phyloP scores from a whole-genome alignment of 768 basidiomycete species.

The Termitomyces sp. region DNA sequence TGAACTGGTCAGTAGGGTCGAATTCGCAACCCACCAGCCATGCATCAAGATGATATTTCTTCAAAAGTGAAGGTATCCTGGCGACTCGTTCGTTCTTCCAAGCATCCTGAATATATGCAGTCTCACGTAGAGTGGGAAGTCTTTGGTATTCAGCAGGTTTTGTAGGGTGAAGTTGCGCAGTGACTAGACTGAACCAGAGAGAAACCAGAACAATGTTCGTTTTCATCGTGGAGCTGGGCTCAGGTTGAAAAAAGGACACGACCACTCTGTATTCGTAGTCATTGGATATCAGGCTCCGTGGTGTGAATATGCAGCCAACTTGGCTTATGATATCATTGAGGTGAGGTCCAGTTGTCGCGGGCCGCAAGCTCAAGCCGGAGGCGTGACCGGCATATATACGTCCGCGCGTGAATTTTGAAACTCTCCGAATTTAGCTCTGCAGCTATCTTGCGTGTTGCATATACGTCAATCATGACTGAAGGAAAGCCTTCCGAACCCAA shows the following conservation, averaged over 20 bases:
- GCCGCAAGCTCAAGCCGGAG: background rate
- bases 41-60: conserved; percentile 39
- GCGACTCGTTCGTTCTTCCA: conserved; percentile 39
- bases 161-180: conserved; percentile 21
- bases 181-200: background rate
- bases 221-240: background rate
- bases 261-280: background rate
- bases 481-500: background rate
- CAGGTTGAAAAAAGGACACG: background rate
- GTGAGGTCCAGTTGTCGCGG: too few species aligned
- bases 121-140: conserved; percentile 37
- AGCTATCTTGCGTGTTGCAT: background rate
- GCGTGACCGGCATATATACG: background rate
- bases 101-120: conserved; percentile 34
- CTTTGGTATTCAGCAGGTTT: conserved; percentile 31
- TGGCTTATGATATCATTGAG: too few species aligned
- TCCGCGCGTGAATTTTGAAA: background rate
- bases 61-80: conserved; percentile 37
- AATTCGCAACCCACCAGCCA: conserved; percentile 25
- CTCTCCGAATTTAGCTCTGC: too few species aligned
- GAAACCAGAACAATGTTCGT: background rate
- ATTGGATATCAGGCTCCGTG: background rate
- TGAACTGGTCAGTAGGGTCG: conserved; percentile 16
- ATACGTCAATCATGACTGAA: conserved; percentile 1
- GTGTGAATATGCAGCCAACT: background rate